phyloP scores from a whole-genome alignment of 148 eudicot species.

The Arctostaphylos glauca region DNA sequence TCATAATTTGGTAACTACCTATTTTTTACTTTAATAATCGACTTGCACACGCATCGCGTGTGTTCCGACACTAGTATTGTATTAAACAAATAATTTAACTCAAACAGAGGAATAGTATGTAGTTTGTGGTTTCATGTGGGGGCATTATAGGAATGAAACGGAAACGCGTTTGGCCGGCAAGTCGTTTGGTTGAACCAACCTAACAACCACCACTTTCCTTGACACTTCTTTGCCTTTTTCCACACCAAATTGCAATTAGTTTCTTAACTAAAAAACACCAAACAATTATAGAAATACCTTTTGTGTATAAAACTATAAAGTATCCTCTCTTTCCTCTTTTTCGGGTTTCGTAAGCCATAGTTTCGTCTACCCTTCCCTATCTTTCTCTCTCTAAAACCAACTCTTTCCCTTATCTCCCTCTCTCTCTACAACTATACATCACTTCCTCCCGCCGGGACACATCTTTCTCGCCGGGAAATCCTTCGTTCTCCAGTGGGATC shows the following conservation, averaged over 20 bases:
- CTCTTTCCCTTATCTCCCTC: constrained; percentile 7
- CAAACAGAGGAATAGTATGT: too few species aligned
- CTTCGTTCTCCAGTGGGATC: constrained; percentile 17
- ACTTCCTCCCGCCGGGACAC: constrained; percentile 30
- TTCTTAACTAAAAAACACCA: neutral
- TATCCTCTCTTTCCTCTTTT: constrained; percentile 41
- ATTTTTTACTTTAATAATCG: too few species aligned
- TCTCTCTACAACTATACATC: neutral
- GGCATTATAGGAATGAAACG: neutral
- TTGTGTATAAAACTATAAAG: constrained; percentile 39
- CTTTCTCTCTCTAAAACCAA: constrained; percentile 17
- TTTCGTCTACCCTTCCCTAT: constrained; percentile 31
- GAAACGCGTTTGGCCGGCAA: constrained; percentile 29
- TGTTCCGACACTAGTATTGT: too few species aligned
- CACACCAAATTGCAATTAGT: neutral
- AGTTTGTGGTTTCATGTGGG: neutral
- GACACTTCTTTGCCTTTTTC: constrained; percentile 19
- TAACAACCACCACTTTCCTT: constrained; percentile 59
- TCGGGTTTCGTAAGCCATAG: constrained; percentile 39
- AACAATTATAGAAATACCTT: constrained; percentile 8
- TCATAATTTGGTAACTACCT: too few species aligned
- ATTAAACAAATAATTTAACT: too few species aligned
- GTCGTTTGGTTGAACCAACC: constrained; percentile 79
- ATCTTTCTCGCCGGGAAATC: constrained; percentile 40
- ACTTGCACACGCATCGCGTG: too few species aligned